Percentiles rank a stretch among this genome's conserved stretches.
Evolutionary conservation across 108 stramenopile genomes (phyloP).

Genomic region (Cylindrotheca closterium): DNA sequence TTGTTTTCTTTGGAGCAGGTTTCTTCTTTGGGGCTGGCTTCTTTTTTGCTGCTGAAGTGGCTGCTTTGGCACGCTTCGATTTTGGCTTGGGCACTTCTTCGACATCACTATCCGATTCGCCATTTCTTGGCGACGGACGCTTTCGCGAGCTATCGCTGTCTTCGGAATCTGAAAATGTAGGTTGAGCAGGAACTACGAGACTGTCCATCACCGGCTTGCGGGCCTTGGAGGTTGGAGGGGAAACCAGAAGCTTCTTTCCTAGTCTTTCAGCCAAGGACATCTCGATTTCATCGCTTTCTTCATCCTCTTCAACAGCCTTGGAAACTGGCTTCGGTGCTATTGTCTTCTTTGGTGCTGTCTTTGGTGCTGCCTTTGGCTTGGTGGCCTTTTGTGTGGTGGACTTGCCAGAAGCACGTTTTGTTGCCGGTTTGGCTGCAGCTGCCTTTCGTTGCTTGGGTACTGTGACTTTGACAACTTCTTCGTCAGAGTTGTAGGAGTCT

Average conservation of each 20-base stretch:
- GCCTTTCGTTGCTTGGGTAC: not conserved
- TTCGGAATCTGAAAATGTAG: conserved; percentile 1
- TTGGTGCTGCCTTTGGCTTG: conserved; percentile 3
- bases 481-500: conserved; percentile 2
- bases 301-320: conserved; percentile 21
- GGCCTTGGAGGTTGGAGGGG: conserved; percentile 14
- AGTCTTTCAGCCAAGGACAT: conserved; percentile 34
- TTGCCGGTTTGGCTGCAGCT: conserved; percentile 1
- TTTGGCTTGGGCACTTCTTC: conserved; percentile 9
- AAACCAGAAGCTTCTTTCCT: conserved; percentile 22
- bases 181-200: not conserved
- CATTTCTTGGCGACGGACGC: conserved; percentile 23
- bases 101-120: conserved; percentile 3
- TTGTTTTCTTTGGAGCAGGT: conserved; percentile 6
- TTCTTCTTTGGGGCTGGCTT: conserved; percentile 31
- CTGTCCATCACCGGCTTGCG: not conserved
- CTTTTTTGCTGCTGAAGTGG: conserved; percentile 11
- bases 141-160: conserved; percentile 5
- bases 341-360: conserved; percentile 30
- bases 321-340: conserved; percentile 20
- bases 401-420: no score
- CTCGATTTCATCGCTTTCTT: conserved; percentile 36
- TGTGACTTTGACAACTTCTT: not conserved
- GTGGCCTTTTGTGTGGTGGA: conserved; percentile 3
- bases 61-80: conserved; percentile 9